Conservation (phyloP, 2,329 filamentous ascomycete genomes). For the Talaromyces sp. region DNA sequence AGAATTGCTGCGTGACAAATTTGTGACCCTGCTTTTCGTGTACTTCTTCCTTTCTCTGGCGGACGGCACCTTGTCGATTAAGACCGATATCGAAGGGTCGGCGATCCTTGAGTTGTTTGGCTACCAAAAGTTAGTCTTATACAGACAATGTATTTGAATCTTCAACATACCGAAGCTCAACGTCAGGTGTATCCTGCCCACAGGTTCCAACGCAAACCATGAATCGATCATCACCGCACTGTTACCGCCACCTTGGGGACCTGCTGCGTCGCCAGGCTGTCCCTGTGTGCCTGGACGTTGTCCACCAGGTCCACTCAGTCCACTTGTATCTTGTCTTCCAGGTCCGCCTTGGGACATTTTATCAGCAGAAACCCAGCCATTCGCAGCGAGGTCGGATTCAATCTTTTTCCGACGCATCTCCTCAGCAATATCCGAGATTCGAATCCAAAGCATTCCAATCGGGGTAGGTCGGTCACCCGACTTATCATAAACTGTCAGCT, state of each 20-base stretch:
- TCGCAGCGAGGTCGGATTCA: conserved; percentile 88
- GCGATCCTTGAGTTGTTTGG: conserved; percentile 81
- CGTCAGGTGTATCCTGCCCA: conserved; percentile 84
- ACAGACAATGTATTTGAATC: neutral
- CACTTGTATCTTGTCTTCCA: conserved; percentile 46
- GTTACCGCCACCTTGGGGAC: neutral
- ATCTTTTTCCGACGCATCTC: conserved; percentile 97
- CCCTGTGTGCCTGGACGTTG: conserved; percentile 19
- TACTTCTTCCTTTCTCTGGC: conserved; percentile 95
- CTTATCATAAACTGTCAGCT: conserved; percentile 96
- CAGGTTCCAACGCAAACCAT: conserved; percentile 96
- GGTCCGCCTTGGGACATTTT: conserved; percentile 69
- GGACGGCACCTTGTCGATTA: conserved; percentile 89
- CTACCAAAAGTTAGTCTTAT: conserved; percentile 30
- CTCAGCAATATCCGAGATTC: conserved; percentile 94
- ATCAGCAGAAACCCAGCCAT: conserved; percentile 95
- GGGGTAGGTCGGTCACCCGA: conserved; percentile 83
- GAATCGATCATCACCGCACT: conserved; percentile 62
- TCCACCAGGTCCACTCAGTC: conserved; percentile 21
- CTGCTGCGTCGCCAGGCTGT: conserved; percentile 18
- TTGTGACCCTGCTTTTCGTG: conserved; percentile 99
- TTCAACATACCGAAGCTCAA: conserved; percentile 66
- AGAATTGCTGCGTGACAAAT: conserved; percentile 97
- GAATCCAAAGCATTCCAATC: conserved; percentile 91
- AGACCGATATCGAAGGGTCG: conserved; percentile 82